phyloP scores from a whole-genome alignment of 73 alveolate genomes.

The Stentor roeselii region DNA sequence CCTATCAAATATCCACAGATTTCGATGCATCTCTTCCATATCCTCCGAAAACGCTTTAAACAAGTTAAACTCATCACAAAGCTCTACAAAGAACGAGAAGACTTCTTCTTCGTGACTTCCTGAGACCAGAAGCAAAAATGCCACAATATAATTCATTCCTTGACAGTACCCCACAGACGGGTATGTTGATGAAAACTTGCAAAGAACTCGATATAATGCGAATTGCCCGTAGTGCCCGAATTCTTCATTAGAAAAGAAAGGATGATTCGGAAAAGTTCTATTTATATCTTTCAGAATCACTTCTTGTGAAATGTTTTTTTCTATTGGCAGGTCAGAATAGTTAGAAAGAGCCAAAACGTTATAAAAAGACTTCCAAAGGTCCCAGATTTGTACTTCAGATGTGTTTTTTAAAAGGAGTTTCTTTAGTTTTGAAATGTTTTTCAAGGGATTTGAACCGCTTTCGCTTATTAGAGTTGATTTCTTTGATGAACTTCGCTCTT shows the following conservation, averaged over 20 bases:
- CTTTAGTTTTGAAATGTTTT: too few relatives aligned
- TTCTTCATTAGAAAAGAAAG: background rate
- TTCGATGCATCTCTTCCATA: slow-evolving; percentile 41
- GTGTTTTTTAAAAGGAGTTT: too few relatives aligned
- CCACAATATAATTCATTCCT: slow-evolving; percentile 55
- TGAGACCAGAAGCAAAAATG: slow-evolving; percentile 53
- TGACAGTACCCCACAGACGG: slow-evolving; percentile 58
- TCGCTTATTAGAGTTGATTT: too few relatives aligned
- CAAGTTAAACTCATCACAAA: slow-evolving; percentile 35
- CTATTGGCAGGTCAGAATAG: too few relatives aligned
- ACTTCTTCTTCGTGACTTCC: slow-evolving; percentile 68
- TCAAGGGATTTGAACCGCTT: too few relatives aligned
- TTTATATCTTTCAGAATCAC: background rate
- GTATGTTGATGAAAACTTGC: background rate
- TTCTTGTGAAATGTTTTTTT: too few relatives aligned
- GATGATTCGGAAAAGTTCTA: slow-evolving; percentile 19
- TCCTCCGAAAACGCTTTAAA: slow-evolving; percentile 46
- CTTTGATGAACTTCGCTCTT: too few relatives aligned
- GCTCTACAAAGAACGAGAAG: slow-evolving; percentile 42
- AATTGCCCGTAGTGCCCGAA: background rate
- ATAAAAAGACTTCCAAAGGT: too few relatives aligned
- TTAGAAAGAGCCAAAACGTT: too few relatives aligned
- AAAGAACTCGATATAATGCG: background rate
- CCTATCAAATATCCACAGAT: slow-evolving; percentile 40
- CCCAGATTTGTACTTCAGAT: too few relatives aligned